A percentile compares a stretch with the other conserved stretches of the same genome.
Evolutionary conservation across 345 rosid genomes (phyloP).

Genomic region (Physaria fendleri): DNA sequence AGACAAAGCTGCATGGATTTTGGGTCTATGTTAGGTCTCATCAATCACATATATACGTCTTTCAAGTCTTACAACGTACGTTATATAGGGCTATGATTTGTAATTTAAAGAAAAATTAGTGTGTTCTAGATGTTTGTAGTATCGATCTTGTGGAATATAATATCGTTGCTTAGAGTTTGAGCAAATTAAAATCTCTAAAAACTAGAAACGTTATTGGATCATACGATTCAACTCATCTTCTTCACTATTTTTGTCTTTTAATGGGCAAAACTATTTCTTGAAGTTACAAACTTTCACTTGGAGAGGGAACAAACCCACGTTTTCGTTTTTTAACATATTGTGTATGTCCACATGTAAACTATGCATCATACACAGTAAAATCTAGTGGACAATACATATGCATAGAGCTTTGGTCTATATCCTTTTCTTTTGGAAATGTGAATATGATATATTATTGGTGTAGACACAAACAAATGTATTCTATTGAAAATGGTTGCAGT

Average conservation of each 20-base stretch:
- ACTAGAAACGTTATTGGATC: neutral
- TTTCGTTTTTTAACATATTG: slow-evolving; percentile 9
- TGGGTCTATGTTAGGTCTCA: slow-evolving; percentile 41
- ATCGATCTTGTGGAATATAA: neutral
- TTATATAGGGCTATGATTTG: neutral
- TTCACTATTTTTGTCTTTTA: slow-evolving; percentile 2
- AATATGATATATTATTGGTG: neutral
- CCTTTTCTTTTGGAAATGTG: neutral
- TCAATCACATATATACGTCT: slow-evolving; percentile 17
- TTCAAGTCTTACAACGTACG: slow-evolving; percentile 26
- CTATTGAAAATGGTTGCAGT: neutral
- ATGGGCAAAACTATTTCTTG: neutral
- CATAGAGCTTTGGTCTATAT: neutral
- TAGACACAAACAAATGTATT: neutral
- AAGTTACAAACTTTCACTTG: neutral
- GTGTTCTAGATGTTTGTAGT: neutral
- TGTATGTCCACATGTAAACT: neutral
- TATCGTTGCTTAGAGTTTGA: slow-evolving; percentile 9
- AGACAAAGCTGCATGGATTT: slow-evolving; percentile 27
- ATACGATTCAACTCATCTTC: neutral
- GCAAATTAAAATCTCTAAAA: slow-evolving; percentile 13
- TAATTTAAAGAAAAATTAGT: neutral
- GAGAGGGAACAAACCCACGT: slow-evolving; percentile 30
- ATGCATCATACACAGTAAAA: slow-evolving; percentile 3
- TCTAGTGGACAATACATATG: slow-evolving; percentile 16